Evolutionary conservation across 2,329 filamentous ascomycete genomes (phyloP).

Genomic region (Sarocladium strictum): DNA sequence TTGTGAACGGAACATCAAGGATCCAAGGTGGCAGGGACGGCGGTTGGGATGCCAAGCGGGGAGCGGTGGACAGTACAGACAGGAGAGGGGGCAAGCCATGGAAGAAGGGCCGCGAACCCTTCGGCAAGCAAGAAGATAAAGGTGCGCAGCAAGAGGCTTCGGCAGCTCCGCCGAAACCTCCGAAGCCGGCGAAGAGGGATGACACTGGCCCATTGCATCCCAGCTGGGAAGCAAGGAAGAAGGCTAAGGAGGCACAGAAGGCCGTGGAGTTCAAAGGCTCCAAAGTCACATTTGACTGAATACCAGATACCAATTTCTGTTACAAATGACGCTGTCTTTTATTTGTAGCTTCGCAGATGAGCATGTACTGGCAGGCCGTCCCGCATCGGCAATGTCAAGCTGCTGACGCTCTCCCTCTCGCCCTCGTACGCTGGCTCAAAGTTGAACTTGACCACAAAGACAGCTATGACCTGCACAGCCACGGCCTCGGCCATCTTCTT

Average conservation of each 20-base stretch:
- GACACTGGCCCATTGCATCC: slow-evolving; percentile 54
- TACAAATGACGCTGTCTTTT: not conserved
- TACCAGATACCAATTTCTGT: not conserved
- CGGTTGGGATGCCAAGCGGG: slow-evolving; percentile 54
- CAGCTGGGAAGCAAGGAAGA: slow-evolving; percentile 59
- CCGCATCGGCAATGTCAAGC: slow-evolving; percentile 59
- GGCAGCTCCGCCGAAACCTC: slow-evolving; percentile 15
- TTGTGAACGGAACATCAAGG: slow-evolving; percentile 38
- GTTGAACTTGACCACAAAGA: slow-evolving; percentile 43
- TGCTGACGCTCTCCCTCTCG: slow-evolving; percentile 51
- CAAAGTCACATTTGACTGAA: slow-evolving; percentile 53
- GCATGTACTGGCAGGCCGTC: slow-evolving; percentile 44
- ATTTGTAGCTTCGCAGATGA: not conserved
- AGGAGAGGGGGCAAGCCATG: slow-evolving; percentile 37
- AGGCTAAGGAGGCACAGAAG: slow-evolving; percentile 51
- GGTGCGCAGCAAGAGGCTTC: slow-evolving; percentile 15
- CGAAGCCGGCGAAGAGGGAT: slow-evolving; percentile 33
- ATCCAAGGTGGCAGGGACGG: slow-evolving; percentile 29
- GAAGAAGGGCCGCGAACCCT: slow-evolving; percentile 36
- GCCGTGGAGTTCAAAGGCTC: slow-evolving; percentile 47
- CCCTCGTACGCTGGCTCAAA: slow-evolving; percentile 38
- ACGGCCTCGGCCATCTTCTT: slow-evolving; percentile 58
- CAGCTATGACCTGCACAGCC: slow-evolving; percentile 49
- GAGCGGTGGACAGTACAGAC: slow-evolving; percentile 42
- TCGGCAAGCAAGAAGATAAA: slow-evolving; percentile 10